phyloP scores from a whole-genome alignment of 495 filamentous ascomycete genomes.

The Durotheca rogersii region DNA sequence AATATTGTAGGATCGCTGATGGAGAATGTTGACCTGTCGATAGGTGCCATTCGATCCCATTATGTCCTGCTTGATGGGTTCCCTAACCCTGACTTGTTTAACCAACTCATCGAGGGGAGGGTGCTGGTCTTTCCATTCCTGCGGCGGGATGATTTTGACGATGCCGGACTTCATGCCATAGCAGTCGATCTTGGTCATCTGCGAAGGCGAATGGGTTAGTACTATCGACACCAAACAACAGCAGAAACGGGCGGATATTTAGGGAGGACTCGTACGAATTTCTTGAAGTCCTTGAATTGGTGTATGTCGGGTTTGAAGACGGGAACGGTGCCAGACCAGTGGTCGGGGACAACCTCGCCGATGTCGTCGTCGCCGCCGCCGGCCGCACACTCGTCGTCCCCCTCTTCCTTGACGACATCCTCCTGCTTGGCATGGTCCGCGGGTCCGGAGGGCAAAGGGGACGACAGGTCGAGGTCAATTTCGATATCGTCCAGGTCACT shows the following conservation, averaged over 20 bases:
- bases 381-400: no score
- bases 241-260: background rate
- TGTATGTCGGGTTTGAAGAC: constrained; percentile 95
- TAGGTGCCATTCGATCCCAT: constrained; percentile 91
- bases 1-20: constrained; percentile 91
- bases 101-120: constrained; percentile 78
- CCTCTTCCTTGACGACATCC: constrained; percentile 42
- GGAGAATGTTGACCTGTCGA: constrained; percentile 92
- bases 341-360: constrained; percentile 72
- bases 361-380: constrained; percentile 77
- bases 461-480: constrained; percentile 36
- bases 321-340: constrained; percentile 88
- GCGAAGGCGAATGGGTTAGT: constrained; percentile 11
- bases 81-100: constrained; percentile 89
- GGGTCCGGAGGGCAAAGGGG: constrained; percentile 13
- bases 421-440: constrained; percentile 19
- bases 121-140: constrained; percentile 86
- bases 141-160: constrained; percentile 89
- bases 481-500: constrained; percentile 55
- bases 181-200: constrained; percentile 80
- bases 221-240: constrained; percentile 4
- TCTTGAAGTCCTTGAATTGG: constrained; percentile 88
- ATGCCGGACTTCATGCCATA: constrained; percentile 98
- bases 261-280: constrained; percentile 56
- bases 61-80: constrained; percentile 97